Conservation (phyloP, 768 basidiomycete species). For the Suillus subalutaceus region DNA sequence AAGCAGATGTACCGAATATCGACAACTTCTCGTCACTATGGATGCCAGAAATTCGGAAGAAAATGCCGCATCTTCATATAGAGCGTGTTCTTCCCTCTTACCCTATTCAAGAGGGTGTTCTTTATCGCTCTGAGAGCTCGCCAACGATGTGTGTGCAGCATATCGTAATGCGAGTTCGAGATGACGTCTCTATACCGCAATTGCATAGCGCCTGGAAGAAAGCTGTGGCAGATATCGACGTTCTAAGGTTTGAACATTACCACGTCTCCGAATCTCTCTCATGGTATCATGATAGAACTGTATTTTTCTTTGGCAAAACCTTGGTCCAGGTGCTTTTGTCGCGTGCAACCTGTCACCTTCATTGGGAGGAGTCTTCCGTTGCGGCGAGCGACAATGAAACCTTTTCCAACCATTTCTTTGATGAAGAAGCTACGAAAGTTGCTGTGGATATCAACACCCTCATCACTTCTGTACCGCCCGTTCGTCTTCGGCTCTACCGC, state of each 20-base stretch:
- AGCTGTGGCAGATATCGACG: slow-evolving; percentile 27
- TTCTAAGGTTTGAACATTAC: slow-evolving; percentile 26
- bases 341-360: slow-evolving; percentile 14
- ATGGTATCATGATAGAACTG: slow-evolving; percentile 24
- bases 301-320: slow-evolving; percentile 33
- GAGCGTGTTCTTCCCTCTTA: slow-evolving; percentile 43
- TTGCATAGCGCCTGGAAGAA: slow-evolving; percentile 40
- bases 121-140: slow-evolving; percentile 42
- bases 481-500: slow-evolving; percentile 19
- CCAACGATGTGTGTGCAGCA: slow-evolving; percentile 49
- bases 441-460: slow-evolving; percentile 28
- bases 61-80: slow-evolving; percentile 12
- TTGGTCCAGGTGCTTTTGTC: slow-evolving; percentile 33
- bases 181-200: slow-evolving; percentile 20
- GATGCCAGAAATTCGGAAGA: slow-evolving; percentile 16
- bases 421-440: slow-evolving; percentile 21
- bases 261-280: neutral
- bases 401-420: slow-evolving; percentile 26
- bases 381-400: slow-evolving; percentile 14
- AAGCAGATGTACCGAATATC: slow-evolving; percentile 1
- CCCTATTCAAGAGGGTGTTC: slow-evolving; percentile 49
- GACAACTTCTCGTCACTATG: slow-evolving; percentile 23
- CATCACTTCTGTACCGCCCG: slow-evolving; percentile 20
- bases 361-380: slow-evolving; percentile 21
- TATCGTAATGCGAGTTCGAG: slow-evolving; percentile 36